A percentile compares a stretch with the other conserved stretches of the same genome.
phyloP scores from a whole-genome alignment of 306 rosid species.

The Cucurbita moschata region DNA sequence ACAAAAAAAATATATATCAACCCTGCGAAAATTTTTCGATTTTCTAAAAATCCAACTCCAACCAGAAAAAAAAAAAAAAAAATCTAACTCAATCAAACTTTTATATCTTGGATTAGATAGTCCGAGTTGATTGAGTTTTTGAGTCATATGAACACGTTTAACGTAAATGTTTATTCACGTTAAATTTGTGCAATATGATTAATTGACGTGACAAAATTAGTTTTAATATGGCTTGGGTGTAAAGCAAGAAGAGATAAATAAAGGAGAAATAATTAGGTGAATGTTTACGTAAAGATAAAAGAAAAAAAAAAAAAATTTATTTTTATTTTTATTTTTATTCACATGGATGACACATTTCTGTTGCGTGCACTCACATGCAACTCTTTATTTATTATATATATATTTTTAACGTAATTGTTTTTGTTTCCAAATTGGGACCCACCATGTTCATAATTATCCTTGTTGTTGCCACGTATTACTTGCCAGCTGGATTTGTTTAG shows the following conservation, averaged over 20 bases:
- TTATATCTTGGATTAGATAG: too few species aligned
- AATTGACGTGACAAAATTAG: too few species aligned
- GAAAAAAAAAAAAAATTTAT: too few species aligned
- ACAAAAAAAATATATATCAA: too few species aligned
- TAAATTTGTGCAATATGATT: too few species aligned
- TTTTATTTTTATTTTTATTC: not conserved
- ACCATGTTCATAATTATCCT: not conserved
- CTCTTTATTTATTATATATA: not conserved
- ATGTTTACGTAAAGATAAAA: not conserved
- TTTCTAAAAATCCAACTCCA: too few species aligned
- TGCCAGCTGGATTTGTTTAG: not conserved
- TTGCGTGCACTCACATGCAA: not conserved
- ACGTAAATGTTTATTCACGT: too few species aligned
- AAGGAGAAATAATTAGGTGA: not conserved
- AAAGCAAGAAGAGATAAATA: not conserved
- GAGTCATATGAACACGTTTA: too few species aligned
- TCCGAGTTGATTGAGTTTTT: too few species aligned
- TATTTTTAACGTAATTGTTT: not conserved
- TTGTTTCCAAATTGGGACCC: not conserved
- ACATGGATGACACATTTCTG: not conserved
- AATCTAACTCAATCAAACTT: too few species aligned
- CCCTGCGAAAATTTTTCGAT: too few species aligned
- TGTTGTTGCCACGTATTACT: not conserved
- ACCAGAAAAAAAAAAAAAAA: too few species aligned
- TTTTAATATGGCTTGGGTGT: not conserved